Conservation (phyloP, 345 rosid genomes). For the Cardamine chenopodiifolia region DNA sequence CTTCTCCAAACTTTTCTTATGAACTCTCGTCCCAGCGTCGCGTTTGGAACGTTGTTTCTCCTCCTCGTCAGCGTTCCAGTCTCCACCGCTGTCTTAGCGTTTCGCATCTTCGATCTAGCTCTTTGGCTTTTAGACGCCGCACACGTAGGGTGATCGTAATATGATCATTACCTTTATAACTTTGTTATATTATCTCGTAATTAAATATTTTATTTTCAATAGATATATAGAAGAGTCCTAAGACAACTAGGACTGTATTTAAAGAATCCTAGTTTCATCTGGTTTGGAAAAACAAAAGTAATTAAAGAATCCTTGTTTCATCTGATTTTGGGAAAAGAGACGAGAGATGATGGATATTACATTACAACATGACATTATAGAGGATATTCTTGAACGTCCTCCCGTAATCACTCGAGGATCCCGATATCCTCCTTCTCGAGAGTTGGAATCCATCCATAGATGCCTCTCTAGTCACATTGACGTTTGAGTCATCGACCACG, state of each 20-base stretch:
- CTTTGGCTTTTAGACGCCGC: conserved; percentile 4
- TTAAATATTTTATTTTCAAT: background rate
- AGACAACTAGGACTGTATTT: background rate
- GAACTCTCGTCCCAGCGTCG: conserved; percentile 67
- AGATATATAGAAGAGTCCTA: background rate
- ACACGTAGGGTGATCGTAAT: conserved; percentile 24
- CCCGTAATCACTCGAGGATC: background rate
- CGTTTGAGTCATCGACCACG: background rate
- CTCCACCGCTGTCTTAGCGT: conserved; percentile 39
- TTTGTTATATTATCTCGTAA: background rate
- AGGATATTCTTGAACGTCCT: background rate
- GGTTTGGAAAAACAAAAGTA: background rate
- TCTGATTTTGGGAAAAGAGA: background rate
- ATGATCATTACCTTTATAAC: background rate
- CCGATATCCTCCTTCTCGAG: background rate
- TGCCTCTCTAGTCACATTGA: background rate
- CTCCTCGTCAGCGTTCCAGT: conserved; percentile 53
- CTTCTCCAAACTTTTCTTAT: conserved; percentile 56
- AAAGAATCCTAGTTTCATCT: background rate
- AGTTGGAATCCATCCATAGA: background rate
- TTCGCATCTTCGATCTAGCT: conserved; percentile 17
- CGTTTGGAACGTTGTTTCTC: conserved; percentile 49
- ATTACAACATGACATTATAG: background rate
- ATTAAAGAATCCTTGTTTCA: background rate
- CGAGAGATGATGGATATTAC: background rate